Percentiles rank a stretch among this genome's conserved stretches.
phyloP scores from a whole-genome alignment of 495 filamentous ascomycete genomes.

The Clohesyomyces aquaticus region DNA sequence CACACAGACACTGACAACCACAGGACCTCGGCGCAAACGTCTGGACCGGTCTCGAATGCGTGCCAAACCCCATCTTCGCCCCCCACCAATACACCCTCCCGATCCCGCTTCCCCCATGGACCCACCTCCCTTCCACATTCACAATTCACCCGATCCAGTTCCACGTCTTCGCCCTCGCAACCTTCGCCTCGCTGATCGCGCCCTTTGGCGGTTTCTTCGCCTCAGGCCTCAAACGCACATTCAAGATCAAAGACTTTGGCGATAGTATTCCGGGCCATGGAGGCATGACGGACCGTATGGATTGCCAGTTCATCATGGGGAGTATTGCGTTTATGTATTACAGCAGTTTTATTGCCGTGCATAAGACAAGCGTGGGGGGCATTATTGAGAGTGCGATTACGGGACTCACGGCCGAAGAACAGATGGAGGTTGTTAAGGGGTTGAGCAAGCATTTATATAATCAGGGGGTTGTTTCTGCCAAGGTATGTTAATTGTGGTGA shows the following conservation, averaged over 20 bases:
- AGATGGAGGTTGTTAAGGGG: slow-evolving; percentile 83
- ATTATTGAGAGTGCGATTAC: slow-evolving; percentile 89
- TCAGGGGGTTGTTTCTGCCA: slow-evolving; percentile 66
- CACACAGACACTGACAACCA: too few relatives aligned
- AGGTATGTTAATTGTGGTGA: slow-evolving; percentile 18
- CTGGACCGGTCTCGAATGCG: slow-evolving; percentile 87
- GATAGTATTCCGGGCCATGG: slow-evolving; percentile 97
- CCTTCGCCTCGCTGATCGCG: slow-evolving; percentile 95
- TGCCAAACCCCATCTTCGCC: slow-evolving; percentile 90
- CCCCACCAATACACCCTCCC: slow-evolving; percentile 79
- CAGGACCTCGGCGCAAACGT: slow-evolving; percentile 90
- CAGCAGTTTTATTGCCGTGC: slow-evolving; percentile 91
- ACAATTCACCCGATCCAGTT: slow-evolving; percentile 89
- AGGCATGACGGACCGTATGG: slow-evolving; percentile 98
- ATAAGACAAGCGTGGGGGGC: slow-evolving; percentile 77
- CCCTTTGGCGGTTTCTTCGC: slow-evolving; percentile 99
- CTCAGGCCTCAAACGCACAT: slow-evolving; percentile 94
- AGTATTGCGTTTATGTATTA: slow-evolving; percentile 99
- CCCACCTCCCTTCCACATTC: slow-evolving; percentile 60
- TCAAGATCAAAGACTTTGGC: slow-evolving; percentile 99
- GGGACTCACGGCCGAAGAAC: slow-evolving; percentile 79
- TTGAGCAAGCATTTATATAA: slow-evolving; percentile 85
- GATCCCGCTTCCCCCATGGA: slow-evolving; percentile 67
- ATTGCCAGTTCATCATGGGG: slow-evolving; percentile 99
- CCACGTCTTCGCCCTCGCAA: slow-evolving; percentile 86